Base-by-base conservation (phyloP, 352 stramenopile genomes). In the Saprolegnia diclina region DNA sequence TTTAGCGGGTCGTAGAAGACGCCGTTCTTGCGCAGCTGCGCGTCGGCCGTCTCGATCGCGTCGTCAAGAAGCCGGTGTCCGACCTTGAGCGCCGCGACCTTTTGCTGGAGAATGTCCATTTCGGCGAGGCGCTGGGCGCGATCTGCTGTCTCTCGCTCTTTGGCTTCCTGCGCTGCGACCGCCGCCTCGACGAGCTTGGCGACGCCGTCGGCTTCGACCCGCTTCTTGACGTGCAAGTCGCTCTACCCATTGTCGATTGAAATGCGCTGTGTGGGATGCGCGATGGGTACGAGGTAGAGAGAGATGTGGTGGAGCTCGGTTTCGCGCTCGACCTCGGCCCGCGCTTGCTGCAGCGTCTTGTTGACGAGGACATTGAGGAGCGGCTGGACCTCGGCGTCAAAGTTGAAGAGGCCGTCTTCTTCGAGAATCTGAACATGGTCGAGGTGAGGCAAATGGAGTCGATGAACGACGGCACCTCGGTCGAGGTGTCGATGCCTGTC, bases 271-370 rank as follows among this genome's bases (percentile, higher is more conserved):
- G 35, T 14, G 26, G 1, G 29, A 61, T 11, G 10, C n/a, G n/a
- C 5, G n/a, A 0, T 7, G 5, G n/a, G 62, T 68, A 61, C 42
- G 42, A 69, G 16, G 50, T 69, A 69, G 5, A 55, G 37, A 18
- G 42, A 56, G 55, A 92, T 73, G 38, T 77, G 71, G 32, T 67
- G 64, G 59, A 92, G 82, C 62, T 94, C 85, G 29, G 84, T 66
- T 32, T 95, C 85, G 48, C 91, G 79, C 44, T 88, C 85, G 21
- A 95, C 79, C 73, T 95, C 87, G 1, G 73, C 64, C 4, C 93
- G 63, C 19, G 82, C 86, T 71, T 95, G 87, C 19, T 87, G 82
- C 11, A 95, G 75, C 3, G 84, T 95, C 61, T 94, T 95, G 73
- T 78, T 88, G 32, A 94, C 84, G 21, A 95, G 57, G 0, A 93